Base-by-base conservation (phyloP, 2,329 filamentous ascomycete species). In the Chalaropsis thielavioides region DNA sequence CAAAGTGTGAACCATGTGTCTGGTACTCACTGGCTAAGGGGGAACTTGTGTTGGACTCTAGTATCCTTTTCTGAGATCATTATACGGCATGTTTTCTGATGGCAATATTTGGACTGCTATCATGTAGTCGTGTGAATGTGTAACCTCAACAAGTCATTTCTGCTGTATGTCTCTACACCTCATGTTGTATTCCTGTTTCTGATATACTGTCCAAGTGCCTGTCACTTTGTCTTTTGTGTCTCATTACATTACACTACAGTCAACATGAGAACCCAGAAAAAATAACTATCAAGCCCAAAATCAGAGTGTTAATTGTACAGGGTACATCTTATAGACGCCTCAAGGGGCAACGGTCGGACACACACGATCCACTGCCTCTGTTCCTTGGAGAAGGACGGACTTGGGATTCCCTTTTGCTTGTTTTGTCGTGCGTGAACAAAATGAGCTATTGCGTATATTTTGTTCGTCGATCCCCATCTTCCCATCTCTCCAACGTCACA, bases 401-500 rank as follows among this genome's bases (percentile, higher is more conserved):
- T 54, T 31, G 60, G 17, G 60, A 62, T 17, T 22, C 65, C 43
- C 43, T 62, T 64, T 61, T 61, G 44, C 51, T 62, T 60, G 51
- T 58, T 61, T 59, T 40, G 35, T 8, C 56, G 35, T 60, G n/a
- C 8, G 1, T 3, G 56, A 41, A 61, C 38, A 38, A 27, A 61
- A 38, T 17, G 38, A 19, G 17, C 15, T 3, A 19, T n/a, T 46
- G 43, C n/a, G 43, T 46, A n/a, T 46, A 58, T 38, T 38, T 35
- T 58, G 54, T 31, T 31, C 22, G 27, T 38, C 17, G 15, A 58
- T 38, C n/a, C 54, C 8, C 27, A 31, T 38, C 54, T 38, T n/a
- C 31, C 8, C n/a, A 38, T 38, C 54, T 58, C 19, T 27, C 22
- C 54, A 35, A n/a, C 24, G 54, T 7, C 31, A 58, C 27, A 58